Base-by-base conservation (phyloP, 345 rosid species). In the Psidium guajava region DNA sequence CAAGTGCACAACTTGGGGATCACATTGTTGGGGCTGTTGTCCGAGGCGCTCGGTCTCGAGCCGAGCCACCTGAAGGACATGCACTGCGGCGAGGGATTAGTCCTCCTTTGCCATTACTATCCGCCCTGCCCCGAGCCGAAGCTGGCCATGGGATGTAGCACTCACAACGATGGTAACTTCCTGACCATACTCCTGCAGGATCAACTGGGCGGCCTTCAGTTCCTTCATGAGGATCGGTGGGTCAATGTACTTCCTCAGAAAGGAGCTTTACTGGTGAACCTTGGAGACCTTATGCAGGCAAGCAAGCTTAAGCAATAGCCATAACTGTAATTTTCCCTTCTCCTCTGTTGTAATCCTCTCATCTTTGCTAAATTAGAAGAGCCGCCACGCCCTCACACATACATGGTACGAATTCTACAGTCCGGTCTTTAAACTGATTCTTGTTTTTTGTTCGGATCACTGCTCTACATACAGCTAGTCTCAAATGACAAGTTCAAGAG, bases 31-130 rank as follows among this genome's bases (percentile, higher is more conserved):
- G 86, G 83, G 73, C 81, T 87, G 15, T 61, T 83, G 16, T 85
- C 89, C 3, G 85, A 83, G 81, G 87, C 89, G 2, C 86, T 87
- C 15, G 89, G 89, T 11, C 85, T 87, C n/a, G 28, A 87, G 51
- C 85, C 85, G 9, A 84, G 83, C 44, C 80, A 87, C 83, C 85
- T 85, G 16, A 87, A 32, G 55, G 64, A 80, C 52, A 85, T 87
- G 44, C 80, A 82, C 49, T 82, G 85, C 27, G 61, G 55, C 21
- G 83, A 87, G 53, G 86, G 88, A 10, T 49, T 58, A 25, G 55
- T 69, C 2, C 73, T 84, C 6, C 6, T 87, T 50, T 73, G 88
- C 80, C 85, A 86, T 54, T 86, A 51, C 40, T 86, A 83, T 52
- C 86, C 73, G 16, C 73, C 83, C 0, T 87, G 88, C 18, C 88